Evolutionary conservation across 2,329 filamentous ascomycete species (phyloP), one percentile per base, ranked within the genome.

Genomic region (Aspergillus novofumigatus): DNA sequence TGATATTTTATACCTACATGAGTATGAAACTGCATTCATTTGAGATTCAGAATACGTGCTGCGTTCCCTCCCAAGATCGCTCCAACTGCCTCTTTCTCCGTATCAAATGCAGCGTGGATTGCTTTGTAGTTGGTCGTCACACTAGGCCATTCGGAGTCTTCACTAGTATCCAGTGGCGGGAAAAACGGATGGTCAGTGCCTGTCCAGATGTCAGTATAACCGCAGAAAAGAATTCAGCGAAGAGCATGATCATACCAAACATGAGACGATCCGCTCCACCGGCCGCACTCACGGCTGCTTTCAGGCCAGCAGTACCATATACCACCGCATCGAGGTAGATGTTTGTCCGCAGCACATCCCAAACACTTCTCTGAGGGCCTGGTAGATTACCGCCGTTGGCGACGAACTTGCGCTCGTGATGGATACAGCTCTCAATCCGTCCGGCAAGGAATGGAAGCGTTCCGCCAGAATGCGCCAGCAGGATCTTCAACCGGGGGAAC

Each of bases 381-480:
- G 74, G 84, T 79, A 86, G 56, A 82, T 69, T 83, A 67, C 58
- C 86, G 9, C 86, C 87, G 59, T 86, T 81, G 1, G 80, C 78
- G 55, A 87, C 83, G 42, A 95, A 81, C 68, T 91, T 86, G 0
- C 85, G 87, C 68, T 96, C 92, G 75, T 96, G 92, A 57, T 85
- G 73, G 53, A 96, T 86, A 69, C 92, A 96, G 69, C 88, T 92
- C 75, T 96, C 91, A 52, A 96, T 91, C 28, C 92, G 80, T 0
- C 92, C 92, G 0, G 92, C 92, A 2, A 97, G 78, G 72, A 96
- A 96, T 0, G 92, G 92, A 50, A 97, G 77, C 0, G 92, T 93
- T 2, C 92, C 92, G 1, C 92, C 92, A 25, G 89, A 92, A 74
- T 97, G 92, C 0, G 92, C 92, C 4, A 97, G 79, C 54, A 97